A percentile compares a stretch with the other conserved stretches of the same genome.
Conservation (phyloP, 2,329 filamentous ascomycete species). For the Nemania diffusa region DNA sequence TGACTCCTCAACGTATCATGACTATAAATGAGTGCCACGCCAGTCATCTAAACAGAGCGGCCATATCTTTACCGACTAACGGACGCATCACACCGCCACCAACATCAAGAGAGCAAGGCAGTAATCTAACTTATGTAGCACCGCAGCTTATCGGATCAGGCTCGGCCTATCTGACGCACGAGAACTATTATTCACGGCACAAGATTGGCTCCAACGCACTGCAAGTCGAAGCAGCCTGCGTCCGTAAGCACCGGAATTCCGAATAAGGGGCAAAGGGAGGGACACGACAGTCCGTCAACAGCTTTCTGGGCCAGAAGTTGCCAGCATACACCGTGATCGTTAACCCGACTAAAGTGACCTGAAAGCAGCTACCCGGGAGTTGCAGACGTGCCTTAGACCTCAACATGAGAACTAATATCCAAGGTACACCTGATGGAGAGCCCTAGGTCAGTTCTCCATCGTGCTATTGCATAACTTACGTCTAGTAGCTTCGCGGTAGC, state of each 20-base stretch:
- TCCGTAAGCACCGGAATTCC: background rate
- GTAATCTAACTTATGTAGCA: background rate
- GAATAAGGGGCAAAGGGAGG: background rate
- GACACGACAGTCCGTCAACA: background rate
- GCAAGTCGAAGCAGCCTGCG: background rate
- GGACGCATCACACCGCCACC: slow-evolving; percentile 1
- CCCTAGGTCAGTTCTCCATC: background rate
- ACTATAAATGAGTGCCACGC: slow-evolving; percentile 3
- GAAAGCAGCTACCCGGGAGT: background rate
- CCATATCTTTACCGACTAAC: background rate
- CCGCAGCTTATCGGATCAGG: background rate
- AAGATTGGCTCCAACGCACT: background rate
- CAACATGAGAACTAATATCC: background rate
- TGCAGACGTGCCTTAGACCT: background rate
- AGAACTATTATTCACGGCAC: background rate
- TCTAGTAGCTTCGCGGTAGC: slow-evolving; percentile 73
- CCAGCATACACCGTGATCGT: background rate
- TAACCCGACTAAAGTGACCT: background rate
- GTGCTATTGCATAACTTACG: background rate
- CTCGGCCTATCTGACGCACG: slow-evolving; percentile 5
- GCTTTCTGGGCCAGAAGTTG: background rate
- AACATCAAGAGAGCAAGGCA: background rate
- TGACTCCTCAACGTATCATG: background rate
- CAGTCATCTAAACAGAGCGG: slow-evolving; percentile 6
- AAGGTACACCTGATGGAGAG: background rate